Evolutionary conservation across 78 protist species (phyloP).

Genomic region (Polysphondylium violaceum): DNA sequence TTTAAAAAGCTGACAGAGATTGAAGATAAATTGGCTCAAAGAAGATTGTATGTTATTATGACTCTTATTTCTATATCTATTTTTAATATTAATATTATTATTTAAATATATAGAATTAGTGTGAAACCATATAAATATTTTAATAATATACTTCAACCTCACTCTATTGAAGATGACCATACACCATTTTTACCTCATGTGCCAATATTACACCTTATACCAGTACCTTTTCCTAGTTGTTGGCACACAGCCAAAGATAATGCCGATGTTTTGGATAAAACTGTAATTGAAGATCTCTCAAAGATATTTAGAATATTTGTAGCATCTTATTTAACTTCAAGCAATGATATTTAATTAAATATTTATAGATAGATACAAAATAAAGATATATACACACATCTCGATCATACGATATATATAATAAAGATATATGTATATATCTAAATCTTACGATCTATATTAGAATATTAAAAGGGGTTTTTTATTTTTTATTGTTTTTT

Average conservation of each 20-base stretch:
- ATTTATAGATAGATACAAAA: no score
- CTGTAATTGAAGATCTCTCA: slow-evolving; percentile 34
- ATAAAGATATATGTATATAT: no score
- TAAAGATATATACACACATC: no score
- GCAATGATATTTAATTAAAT: no score
- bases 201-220: slow-evolving; percentile 41
- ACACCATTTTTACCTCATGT: slow-evolving; percentile 38
- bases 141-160: neutral
- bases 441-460: no score
- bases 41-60: slow-evolving; percentile 32
- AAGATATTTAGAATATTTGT: slow-evolving; percentile 55
- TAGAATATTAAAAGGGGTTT: no score
- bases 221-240: slow-evolving; percentile 49
- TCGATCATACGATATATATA: no score
- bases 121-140: slow-evolving; percentile 38
- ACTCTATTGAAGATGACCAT: slow-evolving; percentile 52
- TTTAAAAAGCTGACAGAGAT: slow-evolving; percentile 38
- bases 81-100: no score
- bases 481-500: slow-evolving; percentile 7
- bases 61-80: neutral
- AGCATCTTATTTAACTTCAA: no score
- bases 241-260: slow-evolving; percentile 68
- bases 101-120: neutral
- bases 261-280: neutral
- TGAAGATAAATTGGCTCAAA: slow-evolving; percentile 22